Evolutionary conservation across 2,329 filamentous ascomycete genomes (phyloP), one percentile per base, ranked within the genome.

Genomic region (Beauveria brongniartii): DNA sequence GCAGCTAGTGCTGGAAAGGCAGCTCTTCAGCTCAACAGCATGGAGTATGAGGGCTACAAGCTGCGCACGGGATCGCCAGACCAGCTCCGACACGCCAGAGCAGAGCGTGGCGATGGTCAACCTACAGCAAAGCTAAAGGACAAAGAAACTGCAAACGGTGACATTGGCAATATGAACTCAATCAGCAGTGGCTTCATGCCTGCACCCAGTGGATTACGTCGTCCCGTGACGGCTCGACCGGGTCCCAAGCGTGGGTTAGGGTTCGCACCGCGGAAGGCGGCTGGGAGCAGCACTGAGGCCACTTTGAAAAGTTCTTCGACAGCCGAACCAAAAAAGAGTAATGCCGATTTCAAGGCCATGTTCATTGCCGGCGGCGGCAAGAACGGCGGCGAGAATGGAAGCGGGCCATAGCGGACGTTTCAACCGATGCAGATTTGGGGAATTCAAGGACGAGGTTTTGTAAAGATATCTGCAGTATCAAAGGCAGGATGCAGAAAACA

Each of bases 1-100:
- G 80, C 87, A 2, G 79, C 85, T 2, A 82, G 86, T 41, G 89
- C 89, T 0, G 92, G 92, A 28, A 89, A 83, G 69, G 89, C 89
- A 1, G 78, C 83, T n/a, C 70, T 89, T 8, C 78, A 77, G 28
- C 74, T 89, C 3, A 78, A 84, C 48, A 82, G 82, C 6, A 69
- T 78, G 56, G 79, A 83, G 55, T 80, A 88, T 50, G 80, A 77
- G 52, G 81, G 79, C 3, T 75, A 77, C 41, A 81, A 75, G 61
- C 73, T 89, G 26, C 79, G 78, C 18, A 83, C 80, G 0, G 86
- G 84, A 8, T 75, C 77, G 3, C 69, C 81, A 24, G 77, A 79
- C 16, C 82, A 87, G 62, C 72, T 88, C 28, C 81, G 83, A 61
- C 75, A 75, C 26, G 73, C 79, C 55, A 82, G 78, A 66, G 76